These are phyloP conservation scores for Magnaporthiopsis rhizophila DNA, from an alignment of 2,329 filamentous ascomycete genomes.

Conservation along the genomic window DNA sequence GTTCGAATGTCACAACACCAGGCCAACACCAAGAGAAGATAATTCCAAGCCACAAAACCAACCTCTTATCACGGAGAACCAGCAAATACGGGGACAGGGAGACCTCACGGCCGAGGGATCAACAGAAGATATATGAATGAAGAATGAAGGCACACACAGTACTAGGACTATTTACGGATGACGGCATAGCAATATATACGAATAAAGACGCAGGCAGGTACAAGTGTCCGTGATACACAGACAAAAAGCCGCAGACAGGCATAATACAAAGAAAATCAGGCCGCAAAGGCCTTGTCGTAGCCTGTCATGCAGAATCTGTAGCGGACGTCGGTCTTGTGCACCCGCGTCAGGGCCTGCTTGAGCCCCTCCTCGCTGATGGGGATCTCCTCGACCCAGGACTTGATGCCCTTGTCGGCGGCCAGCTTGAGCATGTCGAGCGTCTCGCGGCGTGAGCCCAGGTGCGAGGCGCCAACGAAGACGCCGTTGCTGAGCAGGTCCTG, in stretches of 20 bases:
- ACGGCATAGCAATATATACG: too few relatives aligned
- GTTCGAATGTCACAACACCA: too few relatives aligned
- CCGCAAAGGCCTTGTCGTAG: slow-evolving; percentile 60
- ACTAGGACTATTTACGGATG: too few relatives aligned
- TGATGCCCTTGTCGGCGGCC: slow-evolving; percentile 60
- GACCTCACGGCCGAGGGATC: too few relatives aligned
- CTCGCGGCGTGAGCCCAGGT: slow-evolving; percentile 63
- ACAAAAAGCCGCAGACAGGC: background rate
- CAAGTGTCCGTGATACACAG: background rate
- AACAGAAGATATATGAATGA: too few relatives aligned
- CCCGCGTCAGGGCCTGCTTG: slow-evolving; percentile 58
- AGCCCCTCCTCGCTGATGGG: slow-evolving; percentile 66
- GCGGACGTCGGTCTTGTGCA: slow-evolving; percentile 62
- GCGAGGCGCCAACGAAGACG: slow-evolving; percentile 51
- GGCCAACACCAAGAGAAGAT: too few relatives aligned
- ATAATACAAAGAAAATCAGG: background rate
- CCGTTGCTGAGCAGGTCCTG: slow-evolving; percentile 24
- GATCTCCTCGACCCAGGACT: slow-evolving; percentile 65
- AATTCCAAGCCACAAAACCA: too few relatives aligned
- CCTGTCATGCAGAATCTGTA: slow-evolving; percentile 70
- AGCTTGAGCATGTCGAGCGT: slow-evolving; percentile 65
- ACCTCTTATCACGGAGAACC: too few relatives aligned
- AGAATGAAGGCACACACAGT: too few relatives aligned
- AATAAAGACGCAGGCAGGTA: too few relatives aligned
- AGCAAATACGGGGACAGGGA: too few relatives aligned